phyloP scores from a whole-genome alignment of 78 protist genomes.

The slime mould (Dictyostelium discoideum) region dicty_2.7 NC_007090.3:2743501-2744000 shows the following conservation, averaged over 20 bases:
- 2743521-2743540: constrained; percentile 57
- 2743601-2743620: constrained; percentile 6
- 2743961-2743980: not conserved
- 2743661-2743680: constrained; percentile 8
- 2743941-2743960: constrained; percentile 8
- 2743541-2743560: constrained; percentile 50
- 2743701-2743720: constrained; percentile 10
- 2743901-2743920: not conserved
- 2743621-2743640: not conserved
- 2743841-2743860: constrained; percentile 15
- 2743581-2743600: constrained; percentile 44
- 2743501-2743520: not conserved
- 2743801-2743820: constrained; percentile 9
- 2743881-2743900: not conserved
- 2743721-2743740: not conserved
- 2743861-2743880: constrained; percentile 48
- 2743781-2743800: constrained; percentile 19
- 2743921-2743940: constrained; percentile 37
- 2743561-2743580: constrained; percentile 49
- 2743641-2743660: not conserved
- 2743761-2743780: not conserved
- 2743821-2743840: not conserved
- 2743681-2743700: constrained; percentile 1
- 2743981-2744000: constrained; percentile 24
- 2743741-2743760: constrained; percentile 46